phyloP scores from a whole-genome alignment of 805 yeast species.

The Saturnispora zaruensis region DNA sequence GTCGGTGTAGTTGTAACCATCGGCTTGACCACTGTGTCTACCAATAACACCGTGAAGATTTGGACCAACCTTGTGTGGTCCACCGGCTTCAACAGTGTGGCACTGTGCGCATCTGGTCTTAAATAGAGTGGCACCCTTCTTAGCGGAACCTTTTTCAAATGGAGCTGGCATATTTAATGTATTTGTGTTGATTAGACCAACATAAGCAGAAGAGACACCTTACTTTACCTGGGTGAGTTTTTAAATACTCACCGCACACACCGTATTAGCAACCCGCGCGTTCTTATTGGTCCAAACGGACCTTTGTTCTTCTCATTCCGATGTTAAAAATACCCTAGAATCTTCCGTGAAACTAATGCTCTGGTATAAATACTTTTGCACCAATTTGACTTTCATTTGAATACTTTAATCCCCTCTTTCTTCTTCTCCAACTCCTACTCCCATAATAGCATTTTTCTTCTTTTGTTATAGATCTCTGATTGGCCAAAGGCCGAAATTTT shows the following conservation, averaged over 20 bases:
- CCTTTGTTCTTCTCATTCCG: background rate
- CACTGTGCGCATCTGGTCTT: slow-evolving; percentile 99
- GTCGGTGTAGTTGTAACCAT: slow-evolving; percentile 92
- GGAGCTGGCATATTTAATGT: slow-evolving; percentile 32
- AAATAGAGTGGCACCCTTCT: slow-evolving; percentile 97
- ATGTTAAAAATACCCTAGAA: background rate
- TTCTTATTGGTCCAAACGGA: background rate
- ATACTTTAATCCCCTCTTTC: no score
- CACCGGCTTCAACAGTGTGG: slow-evolving; percentile 94
- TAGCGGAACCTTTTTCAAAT: slow-evolving; percentile 50
- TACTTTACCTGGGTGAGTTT: background rate
- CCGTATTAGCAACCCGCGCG: background rate
- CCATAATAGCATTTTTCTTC: background rate
- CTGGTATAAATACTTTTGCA: background rate
- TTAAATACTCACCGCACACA: background rate
- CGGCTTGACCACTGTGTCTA: slow-evolving; percentile 86
- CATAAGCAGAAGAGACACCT: background rate
- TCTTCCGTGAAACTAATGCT: no score
- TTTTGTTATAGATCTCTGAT: background rate
- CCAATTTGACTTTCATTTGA: background rate
- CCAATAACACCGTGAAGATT: slow-evolving; percentile 93
- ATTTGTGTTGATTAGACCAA: background rate
- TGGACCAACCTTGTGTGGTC: slow-evolving; percentile 98
- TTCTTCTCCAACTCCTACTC: background rate
- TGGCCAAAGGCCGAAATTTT: background rate